Evolutionary conservation across 2,329 filamentous ascomycete species (phyloP).

Genomic region (Berkeleyomyces basicola): DNA sequence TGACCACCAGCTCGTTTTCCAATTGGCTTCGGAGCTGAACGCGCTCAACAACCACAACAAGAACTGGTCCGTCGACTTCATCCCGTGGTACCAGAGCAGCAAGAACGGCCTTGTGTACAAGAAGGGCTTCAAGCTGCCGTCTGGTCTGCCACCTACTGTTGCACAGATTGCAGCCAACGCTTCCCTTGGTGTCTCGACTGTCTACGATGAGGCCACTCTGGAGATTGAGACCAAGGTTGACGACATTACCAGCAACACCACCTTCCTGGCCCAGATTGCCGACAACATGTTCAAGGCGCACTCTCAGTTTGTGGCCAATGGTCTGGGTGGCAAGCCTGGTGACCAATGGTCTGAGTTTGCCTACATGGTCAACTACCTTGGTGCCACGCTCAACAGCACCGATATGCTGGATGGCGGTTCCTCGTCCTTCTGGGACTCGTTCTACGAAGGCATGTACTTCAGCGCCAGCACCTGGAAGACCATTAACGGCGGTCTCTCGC

Average conservation of each 20-base stretch:
- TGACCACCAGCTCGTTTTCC: slow-evolving; percentile 49
- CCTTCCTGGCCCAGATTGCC: slow-evolving; percentile 23
- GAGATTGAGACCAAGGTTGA: slow-evolving; percentile 17
- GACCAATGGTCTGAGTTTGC: slow-evolving; percentile 49
- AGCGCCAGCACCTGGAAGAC: slow-evolving; percentile 15
- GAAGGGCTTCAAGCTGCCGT: slow-evolving; percentile 29
- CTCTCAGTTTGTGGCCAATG: slow-evolving; percentile 24
- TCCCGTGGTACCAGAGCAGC: slow-evolving; percentile 41
- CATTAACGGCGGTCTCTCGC: slow-evolving; percentile 40
- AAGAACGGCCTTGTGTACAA: slow-evolving; percentile 36
- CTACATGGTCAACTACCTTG: slow-evolving; percentile 40
- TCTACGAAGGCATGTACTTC: slow-evolving; percentile 17
- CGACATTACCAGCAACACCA: slow-evolving; percentile 10
- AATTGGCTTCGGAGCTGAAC: slow-evolving; percentile 44
- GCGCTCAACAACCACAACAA: slow-evolving; percentile 35
- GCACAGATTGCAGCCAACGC: slow-evolving; percentile 31
- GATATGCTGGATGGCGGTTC: slow-evolving; percentile 21
- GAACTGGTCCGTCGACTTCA: slow-evolving; percentile 39
- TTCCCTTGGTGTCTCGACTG: slow-evolving; percentile 20
- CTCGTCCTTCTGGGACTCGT: slow-evolving; percentile 16
- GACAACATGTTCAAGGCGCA: slow-evolving; percentile 27
- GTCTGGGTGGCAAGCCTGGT: slow-evolving; percentile 21
- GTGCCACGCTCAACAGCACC: slow-evolving; percentile 31
- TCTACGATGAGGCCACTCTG: slow-evolving; percentile 16
- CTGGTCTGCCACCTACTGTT: slow-evolving; percentile 35